Conservation (phyloP, 2,329 filamentous ascomycete genomes). For the Fusarium subtropicale region DNA sequence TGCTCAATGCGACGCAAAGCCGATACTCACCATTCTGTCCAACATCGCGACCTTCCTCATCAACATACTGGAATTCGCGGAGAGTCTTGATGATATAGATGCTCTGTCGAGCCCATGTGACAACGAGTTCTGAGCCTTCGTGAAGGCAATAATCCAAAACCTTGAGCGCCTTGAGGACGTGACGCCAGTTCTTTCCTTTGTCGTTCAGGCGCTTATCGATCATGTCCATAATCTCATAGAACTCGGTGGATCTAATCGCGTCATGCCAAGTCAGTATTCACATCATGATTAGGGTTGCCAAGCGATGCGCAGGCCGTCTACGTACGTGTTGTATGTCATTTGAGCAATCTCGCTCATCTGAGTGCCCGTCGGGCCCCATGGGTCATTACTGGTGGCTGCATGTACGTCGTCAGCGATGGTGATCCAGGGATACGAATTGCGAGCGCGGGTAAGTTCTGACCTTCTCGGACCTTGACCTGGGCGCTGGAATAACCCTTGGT, state of each 20-base stretch:
- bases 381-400: constrained; percentile 95
- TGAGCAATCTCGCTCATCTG: constrained; percentile 99
- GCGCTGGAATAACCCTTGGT: constrained; percentile 98
- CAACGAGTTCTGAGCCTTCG: constrained; percentile 94
- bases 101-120: constrained; percentile 98
- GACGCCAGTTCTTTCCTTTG: constrained; percentile 99
- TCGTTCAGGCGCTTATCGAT: constrained; percentile 98
- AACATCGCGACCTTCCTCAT: constrained; percentile 95
- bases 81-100: constrained; percentile 99
- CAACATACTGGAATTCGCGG: constrained; percentile 95
- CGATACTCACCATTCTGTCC: constrained; percentile 86
- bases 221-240: constrained; percentile 99
- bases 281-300: not conserved
- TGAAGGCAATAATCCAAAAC: constrained; percentile 98
- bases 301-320: constrained; percentile 29
- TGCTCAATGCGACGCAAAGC: not conserved
- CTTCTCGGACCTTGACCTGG: constrained; percentile 98
- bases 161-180: constrained; percentile 96
- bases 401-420: constrained; percentile 36
- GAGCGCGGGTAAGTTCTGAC: constrained; percentile 61
- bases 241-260: constrained; percentile 82
- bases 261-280: constrained; percentile 36
- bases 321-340: constrained; percentile 97
- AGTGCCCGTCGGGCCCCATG: constrained; percentile 96
- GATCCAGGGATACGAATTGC: not conserved